Evolutionary conservation across 73 alveolate species (phyloP).

Genomic region (Blepharisma stoltei): DNA sequence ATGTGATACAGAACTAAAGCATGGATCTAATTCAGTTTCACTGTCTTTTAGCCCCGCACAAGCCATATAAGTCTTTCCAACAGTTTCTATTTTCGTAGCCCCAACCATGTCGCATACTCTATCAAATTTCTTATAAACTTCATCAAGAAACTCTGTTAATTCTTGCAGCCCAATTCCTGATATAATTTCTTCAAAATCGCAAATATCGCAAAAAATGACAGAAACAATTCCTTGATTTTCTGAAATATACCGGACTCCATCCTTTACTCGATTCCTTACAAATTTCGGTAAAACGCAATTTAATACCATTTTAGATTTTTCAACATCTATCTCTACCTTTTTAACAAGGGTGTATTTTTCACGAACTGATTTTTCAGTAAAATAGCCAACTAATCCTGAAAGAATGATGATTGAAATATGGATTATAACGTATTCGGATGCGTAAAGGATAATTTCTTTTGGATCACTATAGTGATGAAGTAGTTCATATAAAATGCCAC

Average conservation of each 20-base stretch:
- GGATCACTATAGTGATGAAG: no score
- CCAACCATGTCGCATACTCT: conserved; percentile 38
- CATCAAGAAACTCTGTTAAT: conserved; percentile 49
- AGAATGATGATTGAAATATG: no score
- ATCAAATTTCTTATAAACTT: conserved; percentile 47
- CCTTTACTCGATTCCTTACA: background rate
- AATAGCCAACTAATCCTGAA: no score
- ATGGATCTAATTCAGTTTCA: conserved; percentile 1
- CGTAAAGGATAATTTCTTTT: no score
- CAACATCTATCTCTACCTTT: conserved; percentile 36
- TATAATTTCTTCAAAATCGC: conserved; percentile 53
- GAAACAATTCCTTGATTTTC: conserved; percentile 34
- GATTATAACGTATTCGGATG: no score
- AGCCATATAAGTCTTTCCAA: conserved; percentile 85
- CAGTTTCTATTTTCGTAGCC: conserved; percentile 72
- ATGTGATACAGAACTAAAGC: no score
- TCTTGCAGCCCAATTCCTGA: conserved; percentile 38
- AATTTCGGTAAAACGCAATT: conserved; percentile 36
- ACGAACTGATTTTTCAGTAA: no score
- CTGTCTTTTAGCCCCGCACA: conserved; percentile 77
- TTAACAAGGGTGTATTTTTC: no score
- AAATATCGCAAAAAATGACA: conserved; percentile 51
- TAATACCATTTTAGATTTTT: conserved; percentile 30
- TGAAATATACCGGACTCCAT: conserved; percentile 2
- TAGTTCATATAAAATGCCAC: no score